Evolutionary conservation across 306 rosid species (phyloP).

Genomic region (Trichosanthes cucumerina): DNA sequence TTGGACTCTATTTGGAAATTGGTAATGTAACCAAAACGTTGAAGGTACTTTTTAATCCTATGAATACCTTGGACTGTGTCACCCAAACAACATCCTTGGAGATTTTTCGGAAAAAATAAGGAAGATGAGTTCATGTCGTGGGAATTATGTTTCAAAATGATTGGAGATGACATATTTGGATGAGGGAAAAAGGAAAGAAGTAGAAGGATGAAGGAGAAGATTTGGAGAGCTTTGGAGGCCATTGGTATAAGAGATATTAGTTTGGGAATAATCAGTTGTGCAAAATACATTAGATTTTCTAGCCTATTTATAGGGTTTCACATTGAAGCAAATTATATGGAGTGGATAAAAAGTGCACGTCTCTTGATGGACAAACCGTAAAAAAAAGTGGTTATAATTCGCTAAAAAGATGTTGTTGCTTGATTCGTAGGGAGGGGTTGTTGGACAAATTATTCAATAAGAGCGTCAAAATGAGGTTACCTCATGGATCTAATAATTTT

Average conservation of each 20-base stretch:
- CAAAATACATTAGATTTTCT: not conserved
- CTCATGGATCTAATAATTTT: too few species aligned
- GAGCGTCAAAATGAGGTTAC: too few species aligned
- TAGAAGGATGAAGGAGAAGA: not conserved
- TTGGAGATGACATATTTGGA: not conserved
- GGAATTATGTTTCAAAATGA: not conserved
- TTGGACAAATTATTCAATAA: too few species aligned
- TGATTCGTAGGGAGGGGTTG: too few species aligned
- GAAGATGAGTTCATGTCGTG: constrained; percentile 12
- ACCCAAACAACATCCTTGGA: constrained; percentile 25
- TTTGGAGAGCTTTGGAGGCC: constrained; percentile 8
- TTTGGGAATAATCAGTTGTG: not conserved
- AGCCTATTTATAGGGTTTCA: not conserved
- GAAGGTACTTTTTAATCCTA: constrained; percentile 26
- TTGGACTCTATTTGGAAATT: not conserved
- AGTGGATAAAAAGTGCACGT: too few species aligned
- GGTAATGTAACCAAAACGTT: constrained; percentile 29
- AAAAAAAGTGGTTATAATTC: too few species aligned
- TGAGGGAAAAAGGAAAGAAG: not conserved
- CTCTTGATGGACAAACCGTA: too few species aligned
- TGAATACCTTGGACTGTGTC: constrained; percentile 23
- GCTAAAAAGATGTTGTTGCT: too few species aligned
- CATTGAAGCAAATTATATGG: too few species aligned
- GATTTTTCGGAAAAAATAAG: constrained; percentile 16
- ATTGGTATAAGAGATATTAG: not conserved